Base-by-base conservation (phyloP, 345 rosid genomes). In the Eutrema yunnanense region DNA sequence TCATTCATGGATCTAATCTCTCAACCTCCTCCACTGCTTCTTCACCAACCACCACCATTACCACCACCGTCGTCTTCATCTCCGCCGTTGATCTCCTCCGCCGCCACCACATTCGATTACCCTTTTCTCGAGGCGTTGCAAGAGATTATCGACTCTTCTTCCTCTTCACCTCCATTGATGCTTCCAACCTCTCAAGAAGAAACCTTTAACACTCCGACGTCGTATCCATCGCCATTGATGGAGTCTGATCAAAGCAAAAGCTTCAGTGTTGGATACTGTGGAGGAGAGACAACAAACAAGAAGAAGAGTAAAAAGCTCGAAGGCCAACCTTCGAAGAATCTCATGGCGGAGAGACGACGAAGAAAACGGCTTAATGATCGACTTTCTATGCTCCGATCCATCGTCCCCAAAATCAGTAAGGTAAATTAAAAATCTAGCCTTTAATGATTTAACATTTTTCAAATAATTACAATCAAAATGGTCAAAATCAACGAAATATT, bases 401-500 rank as follows among this genome's bases (percentile, higher is more conserved):
- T 92, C 30, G 98, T 92, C 52, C 96, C 98, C 9, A 92, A 92
- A 86, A 92, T 92, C 82, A 90, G 95, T 81, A 92, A 92, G 96
- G 98, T 90, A 55, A 57, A 48, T 57, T 8, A 26, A 3, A 8
- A 41, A 5, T 34, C 1, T 64, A 47, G 16, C 9, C 43, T 62
- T 19, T 48, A 36, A 65, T 33, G 3, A 6, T 19, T 6, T 34
- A 22, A 12, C 38, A 2, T 32, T 51, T 72, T 43, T 27, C 47
- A 4, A 64, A 37, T 53, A 48, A 8, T 37, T 73, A 29, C 36
- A 44, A 34, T 54, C 22, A 62, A 22, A 67, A 36, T 67, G 46
- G 69, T 75, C 69, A 69, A 75, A 59, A 62, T 29, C 70, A 75
- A n/a, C 3, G 9, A 27, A 14, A 27, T 22, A 32, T 34, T 60